Base-by-base conservation (phyloP, 345 rosid genomes). In the Clarkia xantiana region DNA sequence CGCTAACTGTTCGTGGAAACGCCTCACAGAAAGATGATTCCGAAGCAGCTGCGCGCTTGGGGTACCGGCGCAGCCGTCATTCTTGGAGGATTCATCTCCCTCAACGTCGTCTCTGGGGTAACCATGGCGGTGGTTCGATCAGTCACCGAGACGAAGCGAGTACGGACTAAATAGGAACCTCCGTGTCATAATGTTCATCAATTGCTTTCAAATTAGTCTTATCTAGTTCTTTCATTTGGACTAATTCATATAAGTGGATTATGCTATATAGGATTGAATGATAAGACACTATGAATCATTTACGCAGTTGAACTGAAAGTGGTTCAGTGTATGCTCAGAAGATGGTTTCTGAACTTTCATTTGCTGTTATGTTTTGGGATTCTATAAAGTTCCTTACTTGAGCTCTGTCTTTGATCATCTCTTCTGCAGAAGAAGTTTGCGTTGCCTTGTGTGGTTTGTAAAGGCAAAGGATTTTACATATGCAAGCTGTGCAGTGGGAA, bases 401-500 rank as follows among this genome's bases (percentile, higher is more conserved):
- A 29, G 1, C 1, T 29, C 36, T 29, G 36, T 29, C 9, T 10
- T 29, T 29, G n/a, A n/a, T n/a, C n/a, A n/a, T 14, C 9, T 34
- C 16, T 51, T 44, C 45, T 58, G 39, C 59, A 79, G 79, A 80
- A 61, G 64, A 84, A 62, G 55, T 17, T 22, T 25, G 81, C 85
- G 3, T 19, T 51, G 68, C 75, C 69, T 38, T 89, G 95, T 58
- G 36, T 56, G 47, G 62, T 42, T 19, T 89, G 94, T 66, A 76
- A 74, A 56, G 94, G 83, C 18, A 89, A 84, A 72, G 90, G 95
- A 50, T 89, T 78, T 69, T 89, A 76, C 59, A 62, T 73, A 50
- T 89, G 97, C 72, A 89, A 76, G 74, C 46, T 84, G 22, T 89
- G 95, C 71, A 74, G 72, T 59, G 97, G 95, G 55, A 62, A 80